Evolutionary conservation across 2,329 filamentous ascomycete species (phyloP), one percentile per base, ranked within the genome.

Genomic region (Xylariaceae sp.): DNA sequence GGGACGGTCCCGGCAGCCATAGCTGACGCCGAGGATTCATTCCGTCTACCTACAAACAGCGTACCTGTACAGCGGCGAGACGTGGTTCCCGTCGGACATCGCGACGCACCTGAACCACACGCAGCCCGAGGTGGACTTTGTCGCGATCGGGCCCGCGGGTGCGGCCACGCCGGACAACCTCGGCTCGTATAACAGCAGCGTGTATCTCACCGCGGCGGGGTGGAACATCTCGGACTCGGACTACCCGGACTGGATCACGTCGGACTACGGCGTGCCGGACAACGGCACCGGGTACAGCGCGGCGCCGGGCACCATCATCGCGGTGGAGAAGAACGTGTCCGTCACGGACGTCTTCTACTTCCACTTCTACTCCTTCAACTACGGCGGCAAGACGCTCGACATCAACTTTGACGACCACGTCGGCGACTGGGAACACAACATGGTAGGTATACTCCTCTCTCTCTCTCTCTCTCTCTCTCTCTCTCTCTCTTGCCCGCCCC

Each of bases 1-100:
- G n/a, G n/a, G n/a, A n/a, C n/a, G n/a, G n/a, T n/a, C n/a, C n/a
- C n/a, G n/a, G n/a, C n/a, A n/a, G n/a, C n/a, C n/a, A n/a, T n/a
- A n/a, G n/a, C n/a, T n/a, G n/a, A n/a, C n/a, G n/a, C n/a, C n/a
- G n/a, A n/a, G n/a, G n/a, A n/a, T n/a, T n/a, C n/a, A n/a, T n/a
- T n/a, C n/a, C n/a, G n/a, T n/a, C n/a, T n/a, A n/a, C n/a, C n/a
- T n/a, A n/a, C n/a, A n/a, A n/a, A n/a, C n/a, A n/a, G n/a, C n/a
- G n/a, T 38, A 37, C 28, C 35, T 38, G n/a, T 40, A 40, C 29
- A 40, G 38, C 35, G 38, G 38, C 31, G 38, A 40, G 32, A 5
- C 11, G 7, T 40, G 37, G 25, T 40, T 34, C 14, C 35, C 38
- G n/a, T 40, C 38, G 10, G 35, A 40, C 14, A 36, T 39, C 13